Evolutionary conservation across 768 basidiomycete genomes (phyloP).

Genomic region (Leccinum truebloodii): DNA sequence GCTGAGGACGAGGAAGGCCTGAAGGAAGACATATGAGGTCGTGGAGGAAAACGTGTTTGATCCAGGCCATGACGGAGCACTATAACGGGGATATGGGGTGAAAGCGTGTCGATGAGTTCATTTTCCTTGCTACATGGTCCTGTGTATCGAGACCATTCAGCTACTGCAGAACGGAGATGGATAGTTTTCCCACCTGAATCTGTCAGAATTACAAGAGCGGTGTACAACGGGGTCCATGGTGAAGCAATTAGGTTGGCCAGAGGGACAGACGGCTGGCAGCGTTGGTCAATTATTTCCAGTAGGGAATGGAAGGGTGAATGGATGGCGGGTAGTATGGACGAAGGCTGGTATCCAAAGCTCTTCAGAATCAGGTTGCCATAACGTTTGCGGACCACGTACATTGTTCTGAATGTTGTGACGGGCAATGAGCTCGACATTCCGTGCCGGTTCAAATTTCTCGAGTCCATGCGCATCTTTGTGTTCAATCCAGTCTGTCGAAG

Average conservation of each 20-base stretch:
- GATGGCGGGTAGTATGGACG: constrained; percentile 44
- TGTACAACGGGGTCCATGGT: constrained; percentile 57
- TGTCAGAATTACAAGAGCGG: constrained; percentile 56
- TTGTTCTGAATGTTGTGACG: constrained; percentile 44
- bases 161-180: constrained; percentile 5
- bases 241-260: constrained; percentile 59
- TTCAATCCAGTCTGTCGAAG: constrained; percentile 75
- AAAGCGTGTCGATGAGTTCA: constrained; percentile 49
- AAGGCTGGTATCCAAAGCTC: constrained; percentile 22
- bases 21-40: constrained; percentile 53
- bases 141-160: constrained; percentile 6
- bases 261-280: constrained; percentile 49
- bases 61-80: constrained; percentile 46
- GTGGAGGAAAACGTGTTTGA: constrained; percentile 31
- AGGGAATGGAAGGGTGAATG: constrained; percentile 58
- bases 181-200: constrained; percentile 42
- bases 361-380: constrained; percentile 9
- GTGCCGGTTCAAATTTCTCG: constrained; percentile 63
- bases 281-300: constrained; percentile 53
- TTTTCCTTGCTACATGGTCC: constrained; percentile 40
- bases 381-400: constrained; percentile 39
- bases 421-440: constrained; percentile 64
- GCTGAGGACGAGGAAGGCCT: constrained; percentile 50
- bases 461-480: constrained; percentile 63
- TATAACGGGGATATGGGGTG: constrained; percentile 58